Evolutionary conservation across 371 early-diverging fungal species (phyloP).

Genomic region (Mucor lusitanicus): DNA sequence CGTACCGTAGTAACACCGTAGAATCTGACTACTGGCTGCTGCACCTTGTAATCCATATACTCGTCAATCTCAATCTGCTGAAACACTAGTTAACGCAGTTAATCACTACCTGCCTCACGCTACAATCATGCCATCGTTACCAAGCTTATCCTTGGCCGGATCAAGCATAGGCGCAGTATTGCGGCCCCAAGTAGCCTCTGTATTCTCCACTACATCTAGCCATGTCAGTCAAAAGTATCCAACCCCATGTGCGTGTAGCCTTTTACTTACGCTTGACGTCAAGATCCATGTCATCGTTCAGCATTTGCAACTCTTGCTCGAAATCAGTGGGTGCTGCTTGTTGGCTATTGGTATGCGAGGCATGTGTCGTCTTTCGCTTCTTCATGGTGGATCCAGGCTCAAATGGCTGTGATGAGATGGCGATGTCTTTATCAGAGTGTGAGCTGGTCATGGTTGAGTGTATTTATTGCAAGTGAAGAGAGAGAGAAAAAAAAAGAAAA

Average conservation of each 20-base stretch:
- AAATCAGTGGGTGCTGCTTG: slow-evolving; percentile 14
- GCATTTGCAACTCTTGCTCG: slow-evolving; percentile 22
- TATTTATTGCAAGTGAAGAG: neutral
- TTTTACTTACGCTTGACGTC: slow-evolving; percentile 5
- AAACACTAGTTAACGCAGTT: slow-evolving; percentile 59
- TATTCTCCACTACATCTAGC: slow-evolving; percentile 16
- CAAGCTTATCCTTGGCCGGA: slow-evolving; percentile 34
- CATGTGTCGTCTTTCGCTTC: slow-evolving; percentile 11
- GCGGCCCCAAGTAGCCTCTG: slow-evolving; percentile 37
- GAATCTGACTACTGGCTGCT: slow-evolving; percentile 73
- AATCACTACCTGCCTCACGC: neutral
- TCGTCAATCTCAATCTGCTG: slow-evolving; percentile 96
- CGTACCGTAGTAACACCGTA: slow-evolving; percentile 88
- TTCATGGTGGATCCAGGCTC: slow-evolving; percentile 18
- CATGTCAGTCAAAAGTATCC: neutral
- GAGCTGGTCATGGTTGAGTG: neutral
- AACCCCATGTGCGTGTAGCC: neutral
- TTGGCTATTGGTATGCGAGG: neutral
- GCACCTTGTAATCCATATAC: slow-evolving; percentile 44
- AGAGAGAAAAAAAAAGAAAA: neutral
- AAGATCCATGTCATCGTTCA: slow-evolving; percentile 17
- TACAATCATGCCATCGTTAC: slow-evolving; percentile 15
- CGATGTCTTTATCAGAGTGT: slow-evolving; percentile 5
- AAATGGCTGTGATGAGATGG: slow-evolving; percentile 17
- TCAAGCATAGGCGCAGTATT: slow-evolving; percentile 26